Evolutionary conservation across 345 rosid genomes (phyloP).

Genomic region (Brassica incana): DNA sequence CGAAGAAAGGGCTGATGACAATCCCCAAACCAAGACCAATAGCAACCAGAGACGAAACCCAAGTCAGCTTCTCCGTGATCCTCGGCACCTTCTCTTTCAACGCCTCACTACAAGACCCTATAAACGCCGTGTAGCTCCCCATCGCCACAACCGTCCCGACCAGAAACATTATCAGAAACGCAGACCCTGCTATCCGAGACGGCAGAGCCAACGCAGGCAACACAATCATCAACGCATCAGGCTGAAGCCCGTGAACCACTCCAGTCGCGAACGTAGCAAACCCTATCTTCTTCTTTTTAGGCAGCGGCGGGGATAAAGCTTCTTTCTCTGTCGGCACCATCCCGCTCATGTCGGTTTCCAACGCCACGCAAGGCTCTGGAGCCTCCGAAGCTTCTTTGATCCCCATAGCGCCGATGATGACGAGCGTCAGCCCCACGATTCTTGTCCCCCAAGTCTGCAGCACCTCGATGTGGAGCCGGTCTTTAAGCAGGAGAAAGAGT

Average conservation of each 20-base stretch:
- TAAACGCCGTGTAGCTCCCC: slow-evolving; percentile 95
- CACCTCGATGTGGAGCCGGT: slow-evolving; percentile 79
- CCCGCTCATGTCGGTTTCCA: slow-evolving; percentile 67
- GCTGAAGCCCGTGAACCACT: slow-evolving; percentile 88
- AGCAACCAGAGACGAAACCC: slow-evolving; percentile 89
- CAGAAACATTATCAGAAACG: slow-evolving; percentile 86
- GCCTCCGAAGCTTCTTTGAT: slow-evolving; percentile 81
- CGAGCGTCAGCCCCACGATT: slow-evolving; percentile 78
- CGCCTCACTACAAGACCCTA: slow-evolving; percentile 87
- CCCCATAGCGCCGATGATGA: slow-evolving; percentile 86
- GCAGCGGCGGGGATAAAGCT: not conserved
- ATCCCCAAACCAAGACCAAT: slow-evolving; percentile 85
- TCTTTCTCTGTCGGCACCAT: slow-evolving; percentile 52
- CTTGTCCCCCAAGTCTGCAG: slow-evolving; percentile 91
- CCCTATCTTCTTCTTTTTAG: slow-evolving; percentile 78
- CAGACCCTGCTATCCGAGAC: slow-evolving; percentile 85
- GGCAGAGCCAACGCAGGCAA: slow-evolving; percentile 96
- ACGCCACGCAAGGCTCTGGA: slow-evolving; percentile 70
- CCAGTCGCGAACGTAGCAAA: slow-evolving; percentile 98
- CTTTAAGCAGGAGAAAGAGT: slow-evolving; percentile 77
- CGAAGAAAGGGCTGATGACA: slow-evolving; percentile 85
- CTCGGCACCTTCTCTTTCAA: slow-evolving; percentile 84
- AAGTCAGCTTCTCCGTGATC: slow-evolving; percentile 95
- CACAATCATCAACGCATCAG: slow-evolving; percentile 96
- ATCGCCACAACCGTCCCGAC: slow-evolving; percentile 91